Conservation (phyloP, 768 basidiomycete genomes). For the Rhizopogon vulgaris region DNA sequence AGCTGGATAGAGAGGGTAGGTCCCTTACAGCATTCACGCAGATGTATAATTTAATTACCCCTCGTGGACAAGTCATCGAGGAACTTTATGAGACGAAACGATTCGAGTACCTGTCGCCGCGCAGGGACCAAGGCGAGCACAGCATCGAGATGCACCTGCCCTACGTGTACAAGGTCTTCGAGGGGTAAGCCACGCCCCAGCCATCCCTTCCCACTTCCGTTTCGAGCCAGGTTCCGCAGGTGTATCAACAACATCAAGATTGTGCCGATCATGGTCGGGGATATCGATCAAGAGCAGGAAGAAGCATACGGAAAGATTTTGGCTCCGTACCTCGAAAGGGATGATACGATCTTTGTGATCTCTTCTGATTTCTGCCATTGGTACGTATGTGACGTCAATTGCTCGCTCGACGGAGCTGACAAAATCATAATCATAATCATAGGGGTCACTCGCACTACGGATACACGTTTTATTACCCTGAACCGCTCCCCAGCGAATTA, state of each 20-base stretch:
- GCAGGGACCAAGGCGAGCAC: slow-evolving; percentile 89
- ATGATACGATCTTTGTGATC: slow-evolving; percentile 82
- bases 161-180: slow-evolving; percentile 79
- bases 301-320: slow-evolving; percentile 60
- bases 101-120: slow-evolving; percentile 61
- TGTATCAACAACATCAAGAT: slow-evolving; percentile 68
- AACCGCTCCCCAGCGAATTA: slow-evolving; percentile 41
- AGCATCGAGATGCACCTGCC: slow-evolving; percentile 98
- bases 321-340: slow-evolving; percentile 71
- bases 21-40: slow-evolving; percentile 1
- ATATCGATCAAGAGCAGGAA: slow-evolving; percentile 57
- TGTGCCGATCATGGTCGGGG: slow-evolving; percentile 88
- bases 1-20: slow-evolving; percentile 76
- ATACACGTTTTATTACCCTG: slow-evolving; percentile 84
- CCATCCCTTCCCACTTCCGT: neutral
- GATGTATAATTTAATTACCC: neutral
- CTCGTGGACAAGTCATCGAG: slow-evolving; percentile 45
- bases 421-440: slow-evolving; percentile 18
- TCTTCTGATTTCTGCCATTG: slow-evolving; percentile 99
- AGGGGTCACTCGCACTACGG: slow-evolving; percentile 77
- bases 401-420: neutral
- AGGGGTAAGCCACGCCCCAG: slow-evolving; percentile 44
- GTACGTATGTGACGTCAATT: slow-evolving; percentile 34
- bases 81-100: slow-evolving; percentile 59
- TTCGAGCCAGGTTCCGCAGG: neutral